phyloP scores from a whole-genome alignment of 176 grass and related monocot genomes.

The Aegilops sharonensis region DNA sequence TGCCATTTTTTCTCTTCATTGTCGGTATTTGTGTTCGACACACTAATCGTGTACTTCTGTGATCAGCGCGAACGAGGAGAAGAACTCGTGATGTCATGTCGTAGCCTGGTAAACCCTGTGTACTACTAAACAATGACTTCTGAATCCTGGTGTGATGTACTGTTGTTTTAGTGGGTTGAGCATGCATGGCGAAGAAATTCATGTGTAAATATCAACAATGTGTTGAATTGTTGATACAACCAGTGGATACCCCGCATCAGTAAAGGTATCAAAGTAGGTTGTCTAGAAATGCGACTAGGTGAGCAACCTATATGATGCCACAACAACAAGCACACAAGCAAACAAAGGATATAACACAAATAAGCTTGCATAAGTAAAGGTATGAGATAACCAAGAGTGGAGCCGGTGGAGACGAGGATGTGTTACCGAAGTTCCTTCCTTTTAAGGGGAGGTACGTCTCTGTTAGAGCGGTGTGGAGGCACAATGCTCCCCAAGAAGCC shows the following conservation, averaged over 20 bases:
- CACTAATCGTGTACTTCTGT: slow-evolving; percentile 5
- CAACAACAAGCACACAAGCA: no score
- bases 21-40: neutral
- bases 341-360: no score
- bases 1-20: neutral
- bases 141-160: neutral
- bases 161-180: neutral
- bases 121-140: neutral
- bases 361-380: no score
- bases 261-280: no score
- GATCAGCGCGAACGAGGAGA: slow-evolving; percentile 27
- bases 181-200: neutral
- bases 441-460: no score
- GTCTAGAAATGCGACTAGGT: no score
- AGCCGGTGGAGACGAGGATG: no score
- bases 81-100: slow-evolving; percentile 18
- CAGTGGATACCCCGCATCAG: neutral
- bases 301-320: no score
- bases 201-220: slow-evolving; percentile 29
- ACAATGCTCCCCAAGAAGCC: no score
- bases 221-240: slow-evolving; percentile 3
- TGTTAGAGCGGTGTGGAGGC: no score
- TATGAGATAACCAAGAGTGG: no score
- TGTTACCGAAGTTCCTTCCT: no score
- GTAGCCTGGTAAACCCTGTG: neutral